Evolutionary conservation across 768 basidiomycete genomes (phyloP).

Genomic region (Lentinula aciculospora): DNA sequence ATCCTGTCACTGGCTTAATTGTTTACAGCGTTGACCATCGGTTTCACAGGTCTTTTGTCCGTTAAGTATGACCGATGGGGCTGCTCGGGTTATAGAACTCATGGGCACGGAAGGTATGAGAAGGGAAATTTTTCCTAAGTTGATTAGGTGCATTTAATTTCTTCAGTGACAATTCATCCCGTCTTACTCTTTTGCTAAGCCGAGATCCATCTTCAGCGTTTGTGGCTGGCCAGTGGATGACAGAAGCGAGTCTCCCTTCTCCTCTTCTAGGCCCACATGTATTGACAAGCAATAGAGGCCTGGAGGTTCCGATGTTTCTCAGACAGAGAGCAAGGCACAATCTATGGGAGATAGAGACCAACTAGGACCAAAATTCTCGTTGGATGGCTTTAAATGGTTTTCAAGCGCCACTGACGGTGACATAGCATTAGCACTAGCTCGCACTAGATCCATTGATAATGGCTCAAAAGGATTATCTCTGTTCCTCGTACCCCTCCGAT

Average conservation of each 20-base stretch:
- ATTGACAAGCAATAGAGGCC: slow-evolving; percentile 37
- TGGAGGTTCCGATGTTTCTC: slow-evolving; percentile 72
- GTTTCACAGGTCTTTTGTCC: slow-evolving; percentile 60
- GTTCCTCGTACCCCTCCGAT: slow-evolving; percentile 64
- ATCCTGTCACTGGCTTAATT: background rate
- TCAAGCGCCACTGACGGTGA: slow-evolving; percentile 78
- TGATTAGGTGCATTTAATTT: slow-evolving; percentile 44
- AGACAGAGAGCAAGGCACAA: slow-evolving; percentile 61
- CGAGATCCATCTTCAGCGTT: slow-evolving; percentile 58
- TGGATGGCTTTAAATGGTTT: slow-evolving; percentile 81
- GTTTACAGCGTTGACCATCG: background rate
- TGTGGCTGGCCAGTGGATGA: slow-evolving; percentile 84
- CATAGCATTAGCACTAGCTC: slow-evolving; percentile 65
- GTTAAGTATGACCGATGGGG: slow-evolving; percentile 75
- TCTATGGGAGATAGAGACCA: slow-evolving; percentile 24
- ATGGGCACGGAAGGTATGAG: slow-evolving; percentile 57
- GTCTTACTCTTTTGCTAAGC: slow-evolving; percentile 25
- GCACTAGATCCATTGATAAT: slow-evolving; percentile 48
- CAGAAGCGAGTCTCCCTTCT: slow-evolving; percentile 46
- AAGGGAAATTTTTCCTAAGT: slow-evolving; percentile 47
- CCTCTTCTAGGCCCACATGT: slow-evolving; percentile 1
- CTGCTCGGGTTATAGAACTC: slow-evolving; percentile 67
- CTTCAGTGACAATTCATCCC: background rate
- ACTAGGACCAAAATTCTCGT: slow-evolving; percentile 46
- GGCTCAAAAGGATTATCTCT: slow-evolving; percentile 69